Evolutionary conservation across 2,329 filamentous ascomycete species (phyloP).

Genomic region (Ophiostoma sp.): DNA sequence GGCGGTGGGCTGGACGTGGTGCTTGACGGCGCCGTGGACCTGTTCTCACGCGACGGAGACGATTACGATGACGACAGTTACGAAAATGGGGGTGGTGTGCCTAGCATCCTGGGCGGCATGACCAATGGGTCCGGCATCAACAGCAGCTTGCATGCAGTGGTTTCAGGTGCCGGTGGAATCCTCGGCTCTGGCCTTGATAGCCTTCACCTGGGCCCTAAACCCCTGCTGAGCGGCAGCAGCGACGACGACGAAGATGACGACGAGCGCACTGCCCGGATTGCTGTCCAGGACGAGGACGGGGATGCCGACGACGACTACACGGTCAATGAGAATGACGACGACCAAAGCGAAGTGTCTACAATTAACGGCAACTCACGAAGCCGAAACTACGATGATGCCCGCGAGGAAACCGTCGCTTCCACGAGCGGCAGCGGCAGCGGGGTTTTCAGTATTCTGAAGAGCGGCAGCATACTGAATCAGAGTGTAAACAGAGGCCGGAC

Average conservation of each 20-base stretch:
- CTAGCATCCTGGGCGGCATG: constrained; percentile 9
- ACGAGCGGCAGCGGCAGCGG: constrained; percentile 33
- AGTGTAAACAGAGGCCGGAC: constrained; percentile 20
- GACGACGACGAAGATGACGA: constrained; percentile 30
- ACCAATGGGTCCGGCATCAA: constrained; percentile 20
- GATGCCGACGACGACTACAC: constrained; percentile 32
- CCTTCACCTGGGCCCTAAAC: constrained; percentile 21
- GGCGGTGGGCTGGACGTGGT: constrained; percentile 62
- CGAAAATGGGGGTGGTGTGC: constrained; percentile 15
- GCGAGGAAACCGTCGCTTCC: not conserved
- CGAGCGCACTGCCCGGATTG: constrained; percentile 31
- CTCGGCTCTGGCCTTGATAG: constrained; percentile 10
- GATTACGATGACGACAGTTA: constrained; percentile 25
- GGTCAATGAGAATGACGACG: constrained; percentile 31
- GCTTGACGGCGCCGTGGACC: constrained; percentile 57
- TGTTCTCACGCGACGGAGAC: constrained; percentile 34
- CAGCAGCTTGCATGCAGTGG: constrained; percentile 26
- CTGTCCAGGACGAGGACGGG: constrained; percentile 31
- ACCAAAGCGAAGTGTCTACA: constrained; percentile 34
- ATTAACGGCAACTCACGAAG: constrained; percentile 18
- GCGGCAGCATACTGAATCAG: constrained; percentile 52
- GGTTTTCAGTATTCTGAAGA: constrained; percentile 60
- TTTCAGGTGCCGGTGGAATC: constrained; percentile 18
- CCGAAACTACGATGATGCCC: not conserved
- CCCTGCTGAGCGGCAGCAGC: constrained; percentile 27